phyloP scores from a whole-genome alignment of 495 filamentous ascomycete species.

The Corynascus novoguineensis region DNA sequence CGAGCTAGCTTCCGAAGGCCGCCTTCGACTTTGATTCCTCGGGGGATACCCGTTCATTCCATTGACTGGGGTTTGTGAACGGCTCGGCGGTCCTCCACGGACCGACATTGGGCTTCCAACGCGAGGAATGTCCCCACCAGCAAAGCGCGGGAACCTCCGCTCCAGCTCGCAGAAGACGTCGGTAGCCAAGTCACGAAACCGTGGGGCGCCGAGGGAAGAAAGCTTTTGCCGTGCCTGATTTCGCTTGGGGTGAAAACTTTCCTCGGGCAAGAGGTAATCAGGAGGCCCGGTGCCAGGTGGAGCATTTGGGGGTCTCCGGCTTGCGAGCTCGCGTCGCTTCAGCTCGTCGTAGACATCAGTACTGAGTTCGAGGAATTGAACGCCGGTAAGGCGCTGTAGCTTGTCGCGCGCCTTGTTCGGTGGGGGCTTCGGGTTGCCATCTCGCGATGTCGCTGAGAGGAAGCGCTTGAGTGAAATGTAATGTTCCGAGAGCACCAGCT shows the following conservation, averaged over 20 bases:
- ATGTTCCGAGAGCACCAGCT: constrained; percentile 62
- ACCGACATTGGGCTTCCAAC: constrained; percentile 62
- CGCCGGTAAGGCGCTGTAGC: constrained; percentile 75
- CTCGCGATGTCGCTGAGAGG: constrained; percentile 61
- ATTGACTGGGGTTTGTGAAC: constrained; percentile 53
- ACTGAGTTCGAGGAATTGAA: constrained; percentile 94
- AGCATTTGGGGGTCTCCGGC: constrained; percentile 47
- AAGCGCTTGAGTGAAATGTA: constrained; percentile 75
- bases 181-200: constrained; percentile 86
- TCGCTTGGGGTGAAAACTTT: constrained; percentile 89
- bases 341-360: constrained; percentile 97
- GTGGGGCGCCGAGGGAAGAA: constrained; percentile 71
- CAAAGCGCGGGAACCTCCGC: constrained; percentile 79
- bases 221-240: constrained; percentile 95
- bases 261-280: constrained; percentile 70
- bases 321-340: constrained; percentile 67
- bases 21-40: constrained; percentile 38
- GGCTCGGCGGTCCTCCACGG: constrained; percentile 46
- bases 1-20: constrained; percentile 53
- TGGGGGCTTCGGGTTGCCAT: constrained; percentile 66
- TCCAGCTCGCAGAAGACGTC: constrained; percentile 96
- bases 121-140: constrained; percentile 58
- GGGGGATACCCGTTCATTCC: constrained; percentile 45
- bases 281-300: constrained; percentile 53
- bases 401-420: constrained; percentile 91